A percentile compares a stretch with the other conserved stretches of the same genome.
Conservation (phyloP, 192 early-diverging fungal species). For the Linnemannia hyalina region DNA sequence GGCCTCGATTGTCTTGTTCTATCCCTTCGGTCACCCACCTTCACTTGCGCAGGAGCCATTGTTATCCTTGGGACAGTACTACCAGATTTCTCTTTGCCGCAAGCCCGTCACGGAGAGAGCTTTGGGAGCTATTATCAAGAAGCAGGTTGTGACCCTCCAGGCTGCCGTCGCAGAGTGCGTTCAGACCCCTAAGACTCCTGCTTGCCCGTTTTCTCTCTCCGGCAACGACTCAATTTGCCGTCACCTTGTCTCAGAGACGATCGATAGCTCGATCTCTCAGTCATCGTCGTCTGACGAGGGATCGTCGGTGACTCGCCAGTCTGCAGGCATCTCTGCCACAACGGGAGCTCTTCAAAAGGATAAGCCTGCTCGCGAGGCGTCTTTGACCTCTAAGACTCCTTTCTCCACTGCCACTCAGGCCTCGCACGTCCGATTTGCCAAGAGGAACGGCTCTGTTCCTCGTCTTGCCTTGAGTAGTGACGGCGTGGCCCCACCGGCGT, state of each 20-base stretch:
- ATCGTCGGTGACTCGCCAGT: background rate
- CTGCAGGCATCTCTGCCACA: background rate
- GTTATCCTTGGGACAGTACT: slow-evolving; percentile 29
- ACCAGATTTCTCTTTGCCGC: slow-evolving; percentile 53
- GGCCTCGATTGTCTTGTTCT: slow-evolving; percentile 46
- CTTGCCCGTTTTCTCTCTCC: background rate
- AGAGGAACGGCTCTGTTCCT: slow-evolving; percentile 36
- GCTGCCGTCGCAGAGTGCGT: slow-evolving; percentile 14
- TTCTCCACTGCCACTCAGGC: slow-evolving; percentile 4
- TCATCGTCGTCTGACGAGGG: background rate
- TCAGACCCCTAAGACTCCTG: background rate
- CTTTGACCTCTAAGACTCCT: background rate
- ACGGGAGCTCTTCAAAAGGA: background rate
- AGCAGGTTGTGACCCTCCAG: slow-evolving; percentile 41
- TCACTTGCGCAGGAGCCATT: slow-evolving; percentile 48
- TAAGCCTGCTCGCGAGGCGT: background rate
- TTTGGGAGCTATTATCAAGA: slow-evolving; percentile 48
- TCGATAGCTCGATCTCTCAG: background rate
- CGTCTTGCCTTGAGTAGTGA: slow-evolving; percentile 15
- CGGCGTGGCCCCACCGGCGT: background rate
- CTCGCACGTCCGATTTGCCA: slow-evolving; percentile 45
- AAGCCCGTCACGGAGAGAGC: slow-evolving; percentile 52
- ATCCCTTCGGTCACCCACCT: slow-evolving; percentile 54
- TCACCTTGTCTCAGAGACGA: background rate
- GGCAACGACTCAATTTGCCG: background rate